Evolutionary conservation across 306 rosid genomes (phyloP), one percentile per base, ranked within the genome.

Genomic region (Cicer chorassanicum): DNA sequence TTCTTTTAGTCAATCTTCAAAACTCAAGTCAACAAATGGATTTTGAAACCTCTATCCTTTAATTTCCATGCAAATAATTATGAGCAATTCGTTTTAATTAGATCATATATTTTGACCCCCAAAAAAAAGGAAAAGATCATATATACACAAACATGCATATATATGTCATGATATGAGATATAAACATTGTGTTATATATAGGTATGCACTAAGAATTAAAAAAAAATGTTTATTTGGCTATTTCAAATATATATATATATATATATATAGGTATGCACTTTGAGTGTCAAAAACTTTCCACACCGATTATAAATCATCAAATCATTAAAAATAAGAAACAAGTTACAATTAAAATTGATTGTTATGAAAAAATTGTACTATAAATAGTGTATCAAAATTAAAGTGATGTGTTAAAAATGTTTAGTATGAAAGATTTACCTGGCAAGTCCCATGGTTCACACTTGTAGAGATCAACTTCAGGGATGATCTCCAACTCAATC

Each of bases 401-500:
- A 50, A 50, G 4, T 50, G 0, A 14, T 50, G 16, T 12, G 29
- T 21, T 21, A 48, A 5, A 12, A 11, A 46, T 46, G 6, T 12
- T 11, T 4, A 49, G 13, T 3, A n/a, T 56, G 63, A 10, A 59
- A 59, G 1, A 59, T 2, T 44, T 87, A 94, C 99, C 99, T 67
- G 99, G 99, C 76, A 94, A 88, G 75, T 92, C 97, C 99, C 99
- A 94, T 6, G 99, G 99, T 74, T 94, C 99, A 71, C 97, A 94
- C 83, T 94, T 94, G 90, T 94, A 94, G 42, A 94, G 93, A 87
- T 94, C 99, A 76, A 94, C 97, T 78, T 94, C 99, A 44, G 97
- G 96, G 75, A 94, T 94, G 88, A 94, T 77, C 84, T 94, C 99
- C 51, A 94, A 71, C 65, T 94, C 97, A 57, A 94, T 94, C 81